Conservation (phyloP, 495 filamentous ascomycete genomes). For the Penicillium steckii region DNA sequence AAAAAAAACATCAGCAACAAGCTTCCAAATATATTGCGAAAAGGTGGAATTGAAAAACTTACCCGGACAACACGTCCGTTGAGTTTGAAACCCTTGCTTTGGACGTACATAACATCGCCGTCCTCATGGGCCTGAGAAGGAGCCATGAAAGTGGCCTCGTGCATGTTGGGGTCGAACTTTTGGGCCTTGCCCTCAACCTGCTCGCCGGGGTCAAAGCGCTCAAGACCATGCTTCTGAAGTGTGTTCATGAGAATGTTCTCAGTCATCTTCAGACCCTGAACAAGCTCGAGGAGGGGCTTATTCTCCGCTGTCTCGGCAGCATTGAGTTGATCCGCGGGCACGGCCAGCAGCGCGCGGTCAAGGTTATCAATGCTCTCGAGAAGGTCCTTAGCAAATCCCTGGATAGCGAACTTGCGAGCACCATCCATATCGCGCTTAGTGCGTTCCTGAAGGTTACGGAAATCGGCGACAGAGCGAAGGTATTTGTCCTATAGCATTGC, state of each 20-base stretch:
- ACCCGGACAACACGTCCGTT: slow-evolving; percentile 87
- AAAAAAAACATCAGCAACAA: slow-evolving; percentile 15
- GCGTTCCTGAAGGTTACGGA: slow-evolving; percentile 94
- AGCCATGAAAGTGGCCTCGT: slow-evolving; percentile 94
- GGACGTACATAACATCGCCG: slow-evolving; percentile 84
- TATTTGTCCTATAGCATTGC: slow-evolving; percentile 73
- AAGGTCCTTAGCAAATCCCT: slow-evolving; percentile 90
- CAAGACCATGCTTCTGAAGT: slow-evolving; percentile 88
- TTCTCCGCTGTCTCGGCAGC: slow-evolving; percentile 41
- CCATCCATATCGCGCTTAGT: slow-evolving; percentile 85
- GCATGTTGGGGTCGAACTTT: slow-evolving; percentile 91
- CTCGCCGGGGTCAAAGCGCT: slow-evolving; percentile 75
- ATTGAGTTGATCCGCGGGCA: slow-evolving; percentile 69
- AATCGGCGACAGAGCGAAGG: slow-evolving; percentile 89
- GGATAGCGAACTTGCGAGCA: slow-evolving; percentile 89
- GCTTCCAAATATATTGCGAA: not conserved
- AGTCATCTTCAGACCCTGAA: slow-evolving; percentile 92
- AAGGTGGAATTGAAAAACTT: slow-evolving; percentile 22
- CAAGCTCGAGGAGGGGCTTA: slow-evolving; percentile 74
- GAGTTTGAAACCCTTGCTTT: slow-evolving; percentile 91
- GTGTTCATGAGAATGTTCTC: slow-evolving; percentile 84
- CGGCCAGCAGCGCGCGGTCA: slow-evolving; percentile 81
- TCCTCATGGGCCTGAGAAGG: slow-evolving; percentile 81
- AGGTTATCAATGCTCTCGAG: slow-evolving; percentile 95
- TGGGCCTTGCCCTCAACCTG: slow-evolving; percentile 54